Base-by-base conservation (phyloP, 805 yeast genomes). In the Lipomyces chichibuensis region DNA sequence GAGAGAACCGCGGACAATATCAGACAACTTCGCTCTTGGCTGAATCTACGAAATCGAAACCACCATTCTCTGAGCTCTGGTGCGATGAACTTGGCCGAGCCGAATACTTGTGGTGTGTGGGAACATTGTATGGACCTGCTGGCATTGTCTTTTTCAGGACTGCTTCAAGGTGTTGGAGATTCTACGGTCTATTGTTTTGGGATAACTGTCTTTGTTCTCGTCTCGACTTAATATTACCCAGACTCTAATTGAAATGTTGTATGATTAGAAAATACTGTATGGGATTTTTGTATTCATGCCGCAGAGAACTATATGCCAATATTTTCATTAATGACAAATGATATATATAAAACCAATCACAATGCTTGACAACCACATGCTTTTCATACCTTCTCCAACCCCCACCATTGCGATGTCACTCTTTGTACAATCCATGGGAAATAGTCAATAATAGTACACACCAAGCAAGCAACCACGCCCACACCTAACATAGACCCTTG, bases 11-110 rank as follows among this genome's bases (percentile, higher is more conserved):
- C 52, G 49, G 11, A 13, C 58, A n/a, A 25, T 55, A 55, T 55
- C 58, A 55, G 51, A 55, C 27, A 29, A 1, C 58, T 55, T 55
- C n/a, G 58, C 58, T 0, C 43, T 55, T 17, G 58, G 58, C 9
- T 55, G 49, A 55, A n/a, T 55, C 39, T n/a, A n/a, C n/a, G n/a
- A n/a, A n/a, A 25, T 55, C 58, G n/a, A n/a, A n/a, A 32, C 5
- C 39, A 3, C 58, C 52, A n/a, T 55, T 55, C 58, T 20, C 23
- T 11, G 58, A 55, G 6, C 37, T 55, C 17, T 35, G 13, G 20
- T 17, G 43, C 23, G 58, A 55, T 9, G 58, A 9, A 14, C 54
- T 55, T 55, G n/a, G n/a, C n/a, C n/a, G n/a, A n/a, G 17, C 52
- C 58, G 25, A 52, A 55, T 9, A 55, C 32, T n/a, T 55, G n/a